Conservation (phyloP, 495 filamentous ascomycete species). For the Penicillium ochrochloron region DNA sequence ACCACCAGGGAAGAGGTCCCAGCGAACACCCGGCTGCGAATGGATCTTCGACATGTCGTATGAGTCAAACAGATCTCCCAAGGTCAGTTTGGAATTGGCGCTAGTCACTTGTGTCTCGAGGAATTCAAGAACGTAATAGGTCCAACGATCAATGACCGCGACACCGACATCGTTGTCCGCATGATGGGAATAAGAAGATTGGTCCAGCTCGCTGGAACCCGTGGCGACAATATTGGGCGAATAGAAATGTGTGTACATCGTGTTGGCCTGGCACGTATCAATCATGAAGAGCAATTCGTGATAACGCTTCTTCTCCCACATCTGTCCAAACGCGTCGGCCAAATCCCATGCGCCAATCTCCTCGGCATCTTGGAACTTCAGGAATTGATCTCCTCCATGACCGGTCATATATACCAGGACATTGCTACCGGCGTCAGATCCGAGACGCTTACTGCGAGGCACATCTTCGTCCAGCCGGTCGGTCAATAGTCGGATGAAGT, state of each 20-base stretch:
- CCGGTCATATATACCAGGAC: constrained; percentile 99
- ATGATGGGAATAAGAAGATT: constrained; percentile 95
- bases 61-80: constrained; percentile 93
- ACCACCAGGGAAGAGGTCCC: constrained; percentile 87
- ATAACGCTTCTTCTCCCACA: constrained; percentile 99
- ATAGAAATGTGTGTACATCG: constrained; percentile 98
- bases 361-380: constrained; percentile 98
- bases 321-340: constrained; percentile 97
- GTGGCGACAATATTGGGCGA: constrained; percentile 97
- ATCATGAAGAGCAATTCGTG: constrained; percentile 99
- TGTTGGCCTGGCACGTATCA: constrained; percentile 98
- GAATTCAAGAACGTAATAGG: constrained; percentile 98
- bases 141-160: constrained; percentile 97
- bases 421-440: constrained; percentile 93
- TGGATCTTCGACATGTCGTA: constrained; percentile 96
- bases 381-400: constrained; percentile 96
- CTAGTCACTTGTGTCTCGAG: constrained; percentile 88
- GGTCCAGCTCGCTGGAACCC: constrained; percentile 88
- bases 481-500: constrained; percentile 94
- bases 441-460: constrained; percentile 86
- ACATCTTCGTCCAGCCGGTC: constrained; percentile 92
- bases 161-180: constrained; percentile 98
- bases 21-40: constrained; percentile 86
- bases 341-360: constrained; percentile 96
- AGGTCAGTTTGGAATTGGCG: constrained; percentile 77